Percentiles rank a stretch among this genome's conserved stretches.
Conservation (phyloP, 2,329 filamentous ascomycete genomes). For the Aspergillus clavatus region DNA sequence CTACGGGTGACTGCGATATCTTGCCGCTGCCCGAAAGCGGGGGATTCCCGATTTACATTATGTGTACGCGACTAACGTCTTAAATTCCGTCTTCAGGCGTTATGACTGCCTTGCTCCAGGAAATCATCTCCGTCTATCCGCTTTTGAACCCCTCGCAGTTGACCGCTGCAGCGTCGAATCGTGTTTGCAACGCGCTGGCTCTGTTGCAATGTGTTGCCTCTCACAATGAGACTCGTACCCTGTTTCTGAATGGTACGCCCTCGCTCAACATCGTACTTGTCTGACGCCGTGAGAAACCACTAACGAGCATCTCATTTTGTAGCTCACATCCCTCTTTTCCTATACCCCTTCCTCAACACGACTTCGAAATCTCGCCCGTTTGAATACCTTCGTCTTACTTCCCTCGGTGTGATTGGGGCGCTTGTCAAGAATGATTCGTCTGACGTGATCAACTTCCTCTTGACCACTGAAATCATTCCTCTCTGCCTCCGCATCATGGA, state of each 20-base stretch:
- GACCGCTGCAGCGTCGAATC: slow-evolving; percentile 93
- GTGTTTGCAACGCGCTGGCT: slow-evolving; percentile 94
- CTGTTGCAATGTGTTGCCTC: slow-evolving; percentile 95
- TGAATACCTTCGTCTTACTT: slow-evolving; percentile 93
- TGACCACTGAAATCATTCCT: slow-evolving; percentile 97
- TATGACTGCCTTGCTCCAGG: slow-evolving; percentile 94
- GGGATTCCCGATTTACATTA: too few relatives aligned
- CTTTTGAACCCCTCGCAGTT: slow-evolving; percentile 94
- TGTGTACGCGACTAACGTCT: background rate
- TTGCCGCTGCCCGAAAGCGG: too few relatives aligned
- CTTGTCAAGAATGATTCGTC: slow-evolving; percentile 98
- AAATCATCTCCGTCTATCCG: slow-evolving; percentile 98
- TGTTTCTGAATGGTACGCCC: slow-evolving; percentile 80
- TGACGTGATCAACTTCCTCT: slow-evolving; percentile 96
- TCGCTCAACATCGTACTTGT: too few relatives aligned
- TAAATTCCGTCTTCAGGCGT: slow-evolving; percentile 59
- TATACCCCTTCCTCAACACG: slow-evolving; percentile 97
- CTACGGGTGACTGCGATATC: background rate
- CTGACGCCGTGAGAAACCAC: background rate
- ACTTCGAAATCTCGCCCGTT: slow-evolving; percentile 97
- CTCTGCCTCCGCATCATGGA: slow-evolving; percentile 98
- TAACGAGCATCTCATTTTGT: slow-evolving; percentile 12
- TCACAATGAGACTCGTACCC: slow-evolving; percentile 88
- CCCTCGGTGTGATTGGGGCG: slow-evolving; percentile 91
- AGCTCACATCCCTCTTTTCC: slow-evolving; percentile 96